Percentiles rank a stretch among this genome's conserved stretches.
Evolutionary conservation across 345 rosid genomes (phyloP).

Genomic region (Geranium brycei): DNA sequence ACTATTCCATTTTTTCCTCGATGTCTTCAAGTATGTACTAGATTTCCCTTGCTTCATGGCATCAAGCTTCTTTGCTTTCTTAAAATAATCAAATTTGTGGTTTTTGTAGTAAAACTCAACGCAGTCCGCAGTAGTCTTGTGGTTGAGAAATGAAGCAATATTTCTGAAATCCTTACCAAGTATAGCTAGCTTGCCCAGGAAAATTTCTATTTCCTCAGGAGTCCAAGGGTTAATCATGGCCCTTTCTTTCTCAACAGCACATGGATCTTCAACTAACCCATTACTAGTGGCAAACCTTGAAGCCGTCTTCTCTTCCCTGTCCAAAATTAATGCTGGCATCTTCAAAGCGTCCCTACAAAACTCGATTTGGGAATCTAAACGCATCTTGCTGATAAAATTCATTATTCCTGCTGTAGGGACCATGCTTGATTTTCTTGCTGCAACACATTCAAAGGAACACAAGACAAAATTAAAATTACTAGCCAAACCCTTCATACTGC

Average conservation of each 20-base stretch:
- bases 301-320: constrained; percentile 45
- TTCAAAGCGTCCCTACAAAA: constrained; percentile 45
- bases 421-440: constrained; percentile 45
- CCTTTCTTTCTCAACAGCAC: constrained; percentile 77
- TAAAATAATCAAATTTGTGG: constrained; percentile 85
- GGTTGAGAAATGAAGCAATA: constrained; percentile 74
- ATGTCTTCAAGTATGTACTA: constrained; percentile 49
- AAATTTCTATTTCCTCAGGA: constrained; percentile 58
- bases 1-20: constrained; percentile 58
- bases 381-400: constrained; percentile 44
- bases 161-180: constrained; percentile 78
- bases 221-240: constrained; percentile 83
- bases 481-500: background rate
- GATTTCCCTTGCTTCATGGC: constrained; percentile 38
- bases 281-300: constrained; percentile 63
- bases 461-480: too few relatives aligned
- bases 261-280: constrained; percentile 88
- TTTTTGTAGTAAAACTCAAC: constrained; percentile 94
- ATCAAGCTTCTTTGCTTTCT: constrained; percentile 52
- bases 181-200: constrained; percentile 55
- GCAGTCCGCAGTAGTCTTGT: constrained; percentile 95
- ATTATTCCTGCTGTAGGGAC: constrained; percentile 36
- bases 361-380: constrained; percentile 35
- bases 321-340: constrained; percentile 87
- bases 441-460: constrained; percentile 11